phyloP scores from a whole-genome alignment of 257 asterid species.

The Solanum piurae region DNA sequence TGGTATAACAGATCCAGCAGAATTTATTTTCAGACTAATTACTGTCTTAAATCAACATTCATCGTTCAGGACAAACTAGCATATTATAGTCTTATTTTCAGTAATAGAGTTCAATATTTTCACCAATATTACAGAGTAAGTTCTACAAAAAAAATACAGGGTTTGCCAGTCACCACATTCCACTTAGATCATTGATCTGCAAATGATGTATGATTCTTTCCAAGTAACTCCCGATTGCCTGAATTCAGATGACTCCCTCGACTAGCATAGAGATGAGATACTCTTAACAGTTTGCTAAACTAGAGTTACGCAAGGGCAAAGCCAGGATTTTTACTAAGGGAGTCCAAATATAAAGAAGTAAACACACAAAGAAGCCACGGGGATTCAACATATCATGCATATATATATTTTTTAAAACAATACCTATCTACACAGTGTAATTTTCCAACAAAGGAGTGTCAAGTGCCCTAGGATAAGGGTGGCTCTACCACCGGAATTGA shows the following conservation, averaged over 20 bases:
- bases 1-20: slow-evolving; percentile 16
- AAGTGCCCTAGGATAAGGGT: not conserved
- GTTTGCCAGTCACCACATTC: not conserved
- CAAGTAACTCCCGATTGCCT: not conserved
- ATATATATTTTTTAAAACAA: not conserved
- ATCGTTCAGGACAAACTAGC: not conserved
- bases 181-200: not conserved
- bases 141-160: not conserved
- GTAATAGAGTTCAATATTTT: not conserved
- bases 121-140: not conserved
- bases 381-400: not conserved
- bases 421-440: not conserved
- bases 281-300: not conserved
- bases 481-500: not conserved
- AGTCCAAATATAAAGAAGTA: not conserved
- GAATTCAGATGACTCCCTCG: not conserved
- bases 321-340: not conserved
- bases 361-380: not conserved
- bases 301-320: not conserved
- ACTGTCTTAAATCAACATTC: not conserved
- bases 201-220: not conserved
- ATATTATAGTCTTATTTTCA: not conserved
- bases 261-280: not conserved
- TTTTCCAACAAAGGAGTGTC: not conserved
- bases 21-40: not conserved